Conservation (phyloP, 345 rosid species). For the Lenwebbia sp. region DNA sequence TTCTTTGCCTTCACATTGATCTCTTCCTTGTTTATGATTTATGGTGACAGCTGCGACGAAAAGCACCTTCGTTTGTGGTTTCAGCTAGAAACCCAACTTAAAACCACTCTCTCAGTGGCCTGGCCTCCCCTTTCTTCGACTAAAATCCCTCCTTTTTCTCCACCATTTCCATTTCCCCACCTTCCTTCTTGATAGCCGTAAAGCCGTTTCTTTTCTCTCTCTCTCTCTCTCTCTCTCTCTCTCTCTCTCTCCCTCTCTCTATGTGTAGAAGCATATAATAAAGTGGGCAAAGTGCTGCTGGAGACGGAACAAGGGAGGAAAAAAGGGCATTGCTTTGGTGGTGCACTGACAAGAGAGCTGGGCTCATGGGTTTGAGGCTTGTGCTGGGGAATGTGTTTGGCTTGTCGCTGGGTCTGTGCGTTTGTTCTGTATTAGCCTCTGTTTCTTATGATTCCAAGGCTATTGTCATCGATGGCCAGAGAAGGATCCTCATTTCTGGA, state of each 20-base stretch:
- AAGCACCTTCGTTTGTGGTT: neutral
- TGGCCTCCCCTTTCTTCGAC: neutral
- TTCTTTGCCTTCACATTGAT: neutral
- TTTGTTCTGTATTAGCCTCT: conserved; percentile 35
- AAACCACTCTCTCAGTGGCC: neutral
- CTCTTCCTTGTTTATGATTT: neutral
- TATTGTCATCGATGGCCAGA: conserved; percentile 74
- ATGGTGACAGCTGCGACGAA: neutral
- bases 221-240: conserved; percentile 9
- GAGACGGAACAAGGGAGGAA: neutral
- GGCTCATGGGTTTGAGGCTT: conserved; percentile 1
- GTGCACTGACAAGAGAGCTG: neutral
- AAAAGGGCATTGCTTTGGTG: neutral
- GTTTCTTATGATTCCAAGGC: conserved; percentile 84
- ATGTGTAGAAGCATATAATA: conserved; percentile 20
- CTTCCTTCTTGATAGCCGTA: neutral
- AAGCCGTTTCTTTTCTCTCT: conserved; percentile 3
- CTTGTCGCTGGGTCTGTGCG: conserved; percentile 11
- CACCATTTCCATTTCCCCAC: conserved; percentile 2
- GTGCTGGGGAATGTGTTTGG: conserved; percentile 32
- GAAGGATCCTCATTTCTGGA: conserved; percentile 93
- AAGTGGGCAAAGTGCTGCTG: conserved; percentile 7
- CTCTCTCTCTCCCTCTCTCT: neutral
- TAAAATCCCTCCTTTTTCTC: neutral
- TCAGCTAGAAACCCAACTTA: neutral